Evolutionary conservation across 163 green algal genomes (phyloP).

Genomic region (Scenedesmus sp.): DNA sequence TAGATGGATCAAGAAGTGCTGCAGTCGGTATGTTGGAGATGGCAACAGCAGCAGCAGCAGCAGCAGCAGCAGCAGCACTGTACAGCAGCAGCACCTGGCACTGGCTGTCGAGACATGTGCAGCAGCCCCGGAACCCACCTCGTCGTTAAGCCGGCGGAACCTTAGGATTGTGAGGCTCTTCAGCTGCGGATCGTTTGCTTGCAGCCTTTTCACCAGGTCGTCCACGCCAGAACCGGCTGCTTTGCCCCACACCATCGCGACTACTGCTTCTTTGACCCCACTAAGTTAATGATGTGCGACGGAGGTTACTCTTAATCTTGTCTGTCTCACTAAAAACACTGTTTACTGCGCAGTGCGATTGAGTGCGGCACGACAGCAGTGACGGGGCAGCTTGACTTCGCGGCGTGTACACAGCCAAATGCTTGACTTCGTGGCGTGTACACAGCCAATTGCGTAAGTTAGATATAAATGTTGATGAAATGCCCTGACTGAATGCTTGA

Average conservation of each 20-base stretch:
- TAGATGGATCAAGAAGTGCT: neutral
- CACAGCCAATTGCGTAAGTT: no score
- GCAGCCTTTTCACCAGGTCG: conserved; percentile 61
- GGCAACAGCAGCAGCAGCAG: neutral
- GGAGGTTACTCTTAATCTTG: neutral
- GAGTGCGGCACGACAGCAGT: no score
- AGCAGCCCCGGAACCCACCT: neutral
- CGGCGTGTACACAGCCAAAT: no score
- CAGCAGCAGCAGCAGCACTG: neutral
- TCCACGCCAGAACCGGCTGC: conserved; percentile 45
- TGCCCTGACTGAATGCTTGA: no score
- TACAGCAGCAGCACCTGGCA: neutral
- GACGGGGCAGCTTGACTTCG: no score
- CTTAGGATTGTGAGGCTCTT: conserved; percentile 63
- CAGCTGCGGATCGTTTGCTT: conserved; percentile 61
- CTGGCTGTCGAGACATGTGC: neutral
- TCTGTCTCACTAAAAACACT: no score
- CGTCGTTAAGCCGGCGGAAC: conserved; percentile 55
- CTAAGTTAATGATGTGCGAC: neutral
- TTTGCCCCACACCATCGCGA: conserved; percentile 32
- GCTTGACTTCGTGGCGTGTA: no score
- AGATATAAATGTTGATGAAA: no score
- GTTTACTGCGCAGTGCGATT: no score
- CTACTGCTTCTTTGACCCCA: neutral
- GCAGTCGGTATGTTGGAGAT: neutral